Conservation (phyloP, 345 rosid genomes). For the Viola odorata region DNA sequence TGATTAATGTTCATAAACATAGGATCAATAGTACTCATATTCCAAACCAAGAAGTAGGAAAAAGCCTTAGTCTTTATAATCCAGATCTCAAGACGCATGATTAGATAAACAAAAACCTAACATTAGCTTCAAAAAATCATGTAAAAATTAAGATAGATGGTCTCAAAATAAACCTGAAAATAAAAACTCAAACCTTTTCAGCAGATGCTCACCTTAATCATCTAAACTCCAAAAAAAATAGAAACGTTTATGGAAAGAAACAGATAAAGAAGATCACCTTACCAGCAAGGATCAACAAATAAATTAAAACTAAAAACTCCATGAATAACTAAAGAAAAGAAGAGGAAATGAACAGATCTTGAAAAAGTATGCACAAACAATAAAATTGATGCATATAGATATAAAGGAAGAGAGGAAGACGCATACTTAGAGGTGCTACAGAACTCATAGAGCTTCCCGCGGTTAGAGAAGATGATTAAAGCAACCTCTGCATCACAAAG, state of each 20-base stretch:
- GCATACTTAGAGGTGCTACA: constrained; percentile 73
- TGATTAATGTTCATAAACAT: too few relatives aligned
- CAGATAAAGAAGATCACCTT: not conserved
- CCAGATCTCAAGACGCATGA: too few relatives aligned
- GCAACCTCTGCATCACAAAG: constrained; percentile 98
- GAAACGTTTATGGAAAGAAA: constrained; percentile 1
- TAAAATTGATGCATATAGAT: not conserved
- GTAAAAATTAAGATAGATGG: too few relatives aligned
- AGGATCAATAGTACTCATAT: too few relatives aligned
- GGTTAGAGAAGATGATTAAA: constrained; percentile 89
- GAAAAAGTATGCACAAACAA: not conserved
- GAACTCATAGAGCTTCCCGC: constrained; percentile 96
- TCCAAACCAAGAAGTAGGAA: too few relatives aligned
- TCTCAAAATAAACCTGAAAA: too few relatives aligned
- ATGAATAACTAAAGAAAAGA: not conserved
- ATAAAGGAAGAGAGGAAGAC: not conserved
- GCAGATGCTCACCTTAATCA: too few relatives aligned
- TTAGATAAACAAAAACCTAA: too few relatives aligned
- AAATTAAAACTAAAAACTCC: not conserved
- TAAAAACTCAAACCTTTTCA: too few relatives aligned
- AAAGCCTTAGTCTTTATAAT: too few relatives aligned
- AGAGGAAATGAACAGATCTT: constrained; percentile 7
- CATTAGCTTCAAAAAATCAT: too few relatives aligned
- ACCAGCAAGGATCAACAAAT: not conserved
- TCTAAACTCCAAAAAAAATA: not conserved